Evolutionary conservation across 2,329 filamentous ascomycete species (phyloP).

Genomic region (Dothideomycetidae sp.): DNA sequence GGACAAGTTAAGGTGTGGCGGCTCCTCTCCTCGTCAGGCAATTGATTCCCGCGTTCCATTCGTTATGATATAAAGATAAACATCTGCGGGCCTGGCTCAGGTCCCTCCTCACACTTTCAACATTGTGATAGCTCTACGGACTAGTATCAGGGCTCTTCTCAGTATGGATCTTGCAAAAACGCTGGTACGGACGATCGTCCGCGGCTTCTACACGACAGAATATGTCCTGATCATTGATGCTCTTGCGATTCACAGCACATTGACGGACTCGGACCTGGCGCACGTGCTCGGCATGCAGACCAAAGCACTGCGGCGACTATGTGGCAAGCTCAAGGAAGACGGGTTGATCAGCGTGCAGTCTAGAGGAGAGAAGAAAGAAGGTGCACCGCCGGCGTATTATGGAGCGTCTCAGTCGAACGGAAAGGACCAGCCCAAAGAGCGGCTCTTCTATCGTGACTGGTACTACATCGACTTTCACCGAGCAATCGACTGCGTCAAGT

Average conservation of each 20-base stretch:
- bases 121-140: no score
- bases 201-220: constrained; percentile 75
- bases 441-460: constrained; percentile 54
- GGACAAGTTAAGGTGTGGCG: no score
- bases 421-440: constrained; percentile 19
- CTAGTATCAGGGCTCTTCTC: no score
- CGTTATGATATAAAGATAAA: no score
- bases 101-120: no score
- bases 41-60: no score
- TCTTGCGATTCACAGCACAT: constrained; percentile 54
- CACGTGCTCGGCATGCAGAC: constrained; percentile 78
- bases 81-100: no score
- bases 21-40: no score
- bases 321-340: constrained; percentile 71
- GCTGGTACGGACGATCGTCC: constrained; percentile 71
- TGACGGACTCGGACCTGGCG: constrained; percentile 78
- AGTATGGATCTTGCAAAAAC: constrained; percentile 52
- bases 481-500: constrained; percentile 93
- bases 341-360: constrained; percentile 68
- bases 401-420: background rate
- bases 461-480: constrained; percentile 95
- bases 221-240: constrained; percentile 74
- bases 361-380: constrained; percentile 23
- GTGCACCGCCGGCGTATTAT: constrained; percentile 15
- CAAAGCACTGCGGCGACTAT: constrained; percentile 83